Base-by-base conservation (phyloP, 345 rosid species). In the Bretschneidera sinensis region DNA sequence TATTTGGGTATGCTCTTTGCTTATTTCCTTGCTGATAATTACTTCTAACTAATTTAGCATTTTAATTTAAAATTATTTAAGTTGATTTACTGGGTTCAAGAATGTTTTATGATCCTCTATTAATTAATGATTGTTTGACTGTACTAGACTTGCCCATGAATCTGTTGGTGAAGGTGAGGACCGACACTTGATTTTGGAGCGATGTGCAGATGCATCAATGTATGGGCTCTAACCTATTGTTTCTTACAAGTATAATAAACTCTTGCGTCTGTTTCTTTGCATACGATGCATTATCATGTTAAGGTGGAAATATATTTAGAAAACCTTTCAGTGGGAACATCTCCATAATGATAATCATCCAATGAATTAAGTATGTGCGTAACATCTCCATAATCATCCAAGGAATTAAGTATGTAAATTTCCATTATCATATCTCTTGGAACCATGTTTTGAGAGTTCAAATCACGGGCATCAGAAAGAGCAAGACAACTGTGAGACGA, bases 121-220 rank as follows among this genome's bases (percentile, higher is more conserved):
- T 28, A 21, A 21, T 34, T 58, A 33, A 48, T 67, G 6, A 21
- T 54, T 65, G 25, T 68, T 23, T 62, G 18, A 8, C 65, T 20
- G 8, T 48, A 49, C 51, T 67, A 85, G 92, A 71, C 83, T 85
- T 77, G 71, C 86, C 43, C 92, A 85, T 77, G 76, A 68, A 49
- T 85, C 92, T 19, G 70, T 85, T 56, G 92, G 88, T 10, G 92
- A 85, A 71, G 88, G 85, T 54, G 83, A 77, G 20, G 69, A 76
- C 5, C 68, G 88, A 17, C 86, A 81, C 68, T 66, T 85, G 60
- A 48, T 83, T 56, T 74, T 86, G 62, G 76, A 77, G 70, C 78
- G 92, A 34, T 75, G 85, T 71, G 74, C 72, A 3, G 92, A 86
- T 73, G 77, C 89, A 45, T 73, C 88, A 63, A 69, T 81, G 92